Evolutionary conservation across 306 rosid species (phyloP), one percentile per base, ranked within the genome.

Genomic region (Herpetospermum pedunculosum): DNA sequence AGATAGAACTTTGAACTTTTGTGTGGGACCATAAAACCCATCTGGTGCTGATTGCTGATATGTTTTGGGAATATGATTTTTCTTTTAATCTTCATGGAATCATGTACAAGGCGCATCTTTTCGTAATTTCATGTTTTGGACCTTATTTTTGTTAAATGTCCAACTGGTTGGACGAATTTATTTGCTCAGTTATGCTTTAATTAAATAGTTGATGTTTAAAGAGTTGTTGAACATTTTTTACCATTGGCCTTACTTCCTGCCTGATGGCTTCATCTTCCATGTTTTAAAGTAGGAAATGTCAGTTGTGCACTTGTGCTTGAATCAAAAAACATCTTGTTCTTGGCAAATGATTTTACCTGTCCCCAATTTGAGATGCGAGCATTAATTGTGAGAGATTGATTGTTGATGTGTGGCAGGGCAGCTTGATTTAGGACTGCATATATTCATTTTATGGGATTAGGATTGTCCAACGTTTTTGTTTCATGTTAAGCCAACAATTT

Each of bases 321-420:
- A n/a, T n/a, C n/a, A n/a, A n/a, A n/a, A n/a, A 67, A 40, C 72
- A 67, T 67, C 32, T 67, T 23, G 52, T 40, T 67, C 32, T 67
- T 23, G 52, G 29, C 34, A 25, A 21, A 67, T 67, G 73, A 67
- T 67, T 67, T 23, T 12, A 40, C 49, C n/a, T 28, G 16, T 13
- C 2, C 15, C 48, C 23, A 12, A 15, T 67, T 13, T 11, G 52
- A 13, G 37, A 38, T 65, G 35, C 19, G 2, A 40, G 48, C 12
- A 5, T 21, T 5, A 30, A 49, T 49, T 29, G 30, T 67, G 37
- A 23, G 35, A 67, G 19, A 25, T 43, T 23, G 73, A 68, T 43
- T 25, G 37, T 38, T 68, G 54, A 23, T 59, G 19, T 68, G 35
- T 14, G 52, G 9, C 6, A 43, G 37, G 52, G 9, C 6, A 43